Conservation (phyloP, 108 stramenopile genomes). For the Skeletonema menzelii region DNA sequence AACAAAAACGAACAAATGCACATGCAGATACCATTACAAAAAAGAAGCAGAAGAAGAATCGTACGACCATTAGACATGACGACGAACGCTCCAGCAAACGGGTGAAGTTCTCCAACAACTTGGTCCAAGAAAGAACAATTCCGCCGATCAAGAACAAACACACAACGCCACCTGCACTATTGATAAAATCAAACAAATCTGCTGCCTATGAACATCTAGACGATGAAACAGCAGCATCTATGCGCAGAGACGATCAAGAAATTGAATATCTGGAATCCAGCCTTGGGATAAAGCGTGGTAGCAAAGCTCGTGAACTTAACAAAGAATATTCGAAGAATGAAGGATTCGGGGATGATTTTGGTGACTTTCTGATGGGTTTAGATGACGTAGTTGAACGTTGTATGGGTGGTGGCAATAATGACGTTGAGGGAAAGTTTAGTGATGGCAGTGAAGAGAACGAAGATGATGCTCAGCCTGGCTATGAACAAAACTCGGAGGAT, state of each 20-base stretch:
- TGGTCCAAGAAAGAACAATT: slow-evolving; percentile 4
- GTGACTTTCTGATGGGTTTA: slow-evolving; percentile 72
- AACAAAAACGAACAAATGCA: background rate
- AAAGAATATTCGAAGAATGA: slow-evolving; percentile 78
- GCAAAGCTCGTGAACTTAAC: slow-evolving; percentile 46
- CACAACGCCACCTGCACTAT: background rate
- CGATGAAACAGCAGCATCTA: slow-evolving; percentile 60
- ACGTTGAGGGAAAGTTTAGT: slow-evolving; percentile 9
- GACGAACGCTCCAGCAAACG: background rate
- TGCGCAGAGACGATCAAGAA: slow-evolving; percentile 79
- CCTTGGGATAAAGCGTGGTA: slow-evolving; percentile 49
- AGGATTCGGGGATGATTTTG: slow-evolving; percentile 86
- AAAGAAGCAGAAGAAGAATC: background rate
- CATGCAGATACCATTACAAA: background rate
- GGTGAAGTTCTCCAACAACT: slow-evolving; percentile 5
- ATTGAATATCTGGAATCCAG: slow-evolving; percentile 78
- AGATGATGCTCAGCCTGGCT: slow-evolving; percentile 9
- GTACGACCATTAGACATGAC: background rate
- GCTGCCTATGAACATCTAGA: slow-evolving; percentile 48
- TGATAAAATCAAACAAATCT: background rate
- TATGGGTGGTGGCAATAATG: slow-evolving; percentile 27
- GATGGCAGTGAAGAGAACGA: slow-evolving; percentile 3
- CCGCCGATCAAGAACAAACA: slow-evolving; percentile 5
- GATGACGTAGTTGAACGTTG: slow-evolving; percentile 67
- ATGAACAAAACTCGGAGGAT: slow-evolving; percentile 6